Conservation (phyloP, 345 rosid genomes). For the Populus nigra region DNA sequence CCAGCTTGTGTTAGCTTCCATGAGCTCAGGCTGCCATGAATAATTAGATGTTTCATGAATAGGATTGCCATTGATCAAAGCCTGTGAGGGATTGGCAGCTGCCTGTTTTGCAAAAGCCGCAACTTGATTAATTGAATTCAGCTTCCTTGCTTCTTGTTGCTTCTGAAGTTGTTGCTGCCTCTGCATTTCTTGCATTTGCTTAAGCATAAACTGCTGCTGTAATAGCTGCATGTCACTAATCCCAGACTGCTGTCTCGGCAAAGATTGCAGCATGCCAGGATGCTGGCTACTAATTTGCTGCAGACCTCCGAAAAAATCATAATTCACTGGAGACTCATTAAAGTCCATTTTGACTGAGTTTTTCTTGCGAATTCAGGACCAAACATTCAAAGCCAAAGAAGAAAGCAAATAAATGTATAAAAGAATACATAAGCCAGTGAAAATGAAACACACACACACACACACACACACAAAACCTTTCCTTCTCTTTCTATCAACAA, state of each 20-base stretch:
- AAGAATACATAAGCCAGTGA: neutral
- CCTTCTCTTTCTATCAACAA: neutral
- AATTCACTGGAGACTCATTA: constrained; percentile 31
- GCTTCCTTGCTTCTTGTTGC: constrained; percentile 44
- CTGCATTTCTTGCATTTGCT: constrained; percentile 71
- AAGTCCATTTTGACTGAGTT: constrained; percentile 4
- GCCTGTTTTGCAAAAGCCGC: constrained; percentile 41
- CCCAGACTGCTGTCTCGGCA: constrained; percentile 55
- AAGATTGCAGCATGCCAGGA: constrained; percentile 27
- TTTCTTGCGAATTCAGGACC: neutral
- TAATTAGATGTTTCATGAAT: constrained; percentile 48
- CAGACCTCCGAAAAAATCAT: constrained; percentile 41
- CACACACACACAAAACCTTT: neutral
- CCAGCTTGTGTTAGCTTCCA: constrained; percentile 38
- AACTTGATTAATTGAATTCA: constrained; percentile 43
- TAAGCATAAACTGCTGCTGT: constrained; percentile 67
- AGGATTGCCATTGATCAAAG: constrained; percentile 54
- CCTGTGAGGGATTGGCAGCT: constrained; percentile 38
- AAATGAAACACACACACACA: neutral
- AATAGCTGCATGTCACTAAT: constrained; percentile 55
- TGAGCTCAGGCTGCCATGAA: constrained; percentile 27
- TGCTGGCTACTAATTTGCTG: constrained; percentile 38
- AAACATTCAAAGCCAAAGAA: neutral
- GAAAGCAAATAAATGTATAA: neutral
- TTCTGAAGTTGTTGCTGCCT: constrained; percentile 56